Percentiles rank a stretch among this genome's conserved stretches.
phyloP scores from a whole-genome alignment of 306 rosid genomes.

The Malus sieversii region DNA sequence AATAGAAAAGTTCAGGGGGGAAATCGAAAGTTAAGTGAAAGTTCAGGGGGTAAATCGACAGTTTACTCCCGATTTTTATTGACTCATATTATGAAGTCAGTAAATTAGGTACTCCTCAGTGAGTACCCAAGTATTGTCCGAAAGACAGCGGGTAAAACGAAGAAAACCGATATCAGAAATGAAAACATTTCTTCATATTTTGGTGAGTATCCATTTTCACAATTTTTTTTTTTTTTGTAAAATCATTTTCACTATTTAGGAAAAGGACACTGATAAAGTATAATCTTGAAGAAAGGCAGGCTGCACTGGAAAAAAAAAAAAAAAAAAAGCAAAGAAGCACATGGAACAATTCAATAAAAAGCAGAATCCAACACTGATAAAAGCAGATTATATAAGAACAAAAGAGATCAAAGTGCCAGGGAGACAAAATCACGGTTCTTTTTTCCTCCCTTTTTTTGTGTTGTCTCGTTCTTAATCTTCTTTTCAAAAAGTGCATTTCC shows the following conservation, averaged over 20 bases:
- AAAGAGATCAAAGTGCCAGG: background rate
- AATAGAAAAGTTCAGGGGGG: too few species aligned
- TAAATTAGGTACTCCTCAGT: too few species aligned
- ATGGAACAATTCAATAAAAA: constrained; percentile 13
- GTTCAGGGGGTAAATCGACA: too few species aligned
- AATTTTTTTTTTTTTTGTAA: too few species aligned
- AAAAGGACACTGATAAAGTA: constrained; percentile 8
- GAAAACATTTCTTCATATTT: too few species aligned
- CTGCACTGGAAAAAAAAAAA: constrained; percentile 31
- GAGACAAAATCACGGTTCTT: constrained; percentile 8
- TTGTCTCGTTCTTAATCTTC: constrained; percentile 23
- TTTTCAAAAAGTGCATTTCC: constrained; percentile 32
- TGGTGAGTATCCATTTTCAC: too few species aligned
- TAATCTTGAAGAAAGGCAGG: constrained; percentile 20
- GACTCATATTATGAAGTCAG: too few species aligned
- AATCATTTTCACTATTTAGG: background rate
- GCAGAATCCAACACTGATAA: constrained; percentile 11
- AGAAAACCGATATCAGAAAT: too few species aligned
- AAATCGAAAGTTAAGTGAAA: too few species aligned
- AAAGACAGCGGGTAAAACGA: too few species aligned
- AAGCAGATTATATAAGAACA: background rate
- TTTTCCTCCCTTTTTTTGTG: constrained; percentile 13
- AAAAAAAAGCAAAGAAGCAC: constrained; percentile 19
- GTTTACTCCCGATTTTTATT: too few species aligned
- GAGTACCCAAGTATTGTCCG: too few species aligned